Percentiles rank a stretch among this genome's conserved stretches.
These are phyloP conservation scores for Boletus vinaceobasis DNA, from an alignment of 768 basidiomycete species.

Conservation along the genomic window DNA sequence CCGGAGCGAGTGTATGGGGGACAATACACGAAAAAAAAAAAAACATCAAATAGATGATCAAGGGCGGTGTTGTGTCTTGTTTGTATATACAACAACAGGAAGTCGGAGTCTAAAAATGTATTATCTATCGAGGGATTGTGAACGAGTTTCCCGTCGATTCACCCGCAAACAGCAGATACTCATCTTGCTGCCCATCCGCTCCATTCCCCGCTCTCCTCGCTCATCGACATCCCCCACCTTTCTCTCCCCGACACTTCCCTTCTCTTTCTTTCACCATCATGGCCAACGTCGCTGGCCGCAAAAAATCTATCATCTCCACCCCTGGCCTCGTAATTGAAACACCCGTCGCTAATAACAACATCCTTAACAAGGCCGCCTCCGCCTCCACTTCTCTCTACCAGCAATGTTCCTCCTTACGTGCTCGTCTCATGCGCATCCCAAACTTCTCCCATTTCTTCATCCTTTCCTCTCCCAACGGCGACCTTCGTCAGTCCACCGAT, in stretches of 20 bases:
- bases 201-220: background rate
- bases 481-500: constrained; percentile 75
- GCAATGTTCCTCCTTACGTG: constrained; percentile 78
- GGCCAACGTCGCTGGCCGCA: constrained; percentile 61
- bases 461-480: constrained; percentile 52
- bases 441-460: constrained; percentile 70
- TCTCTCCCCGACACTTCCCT: background rate
- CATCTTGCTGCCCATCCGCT: background rate
- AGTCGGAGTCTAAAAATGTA: constrained; percentile 30
- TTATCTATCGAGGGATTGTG: constrained; percentile 25
- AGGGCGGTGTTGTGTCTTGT: constrained; percentile 18
- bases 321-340: constrained; percentile 67
- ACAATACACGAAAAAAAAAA: background rate
- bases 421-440: constrained; percentile 73
- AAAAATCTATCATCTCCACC: constrained; percentile 73
- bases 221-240: background rate
- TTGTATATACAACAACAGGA: constrained; percentile 25
- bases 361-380: constrained; percentile 89
- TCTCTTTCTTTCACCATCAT: constrained; percentile 34
- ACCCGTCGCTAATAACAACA: constrained; percentile 74
- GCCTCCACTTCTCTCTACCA: constrained; percentile 88
- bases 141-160: constrained; percentile 10
- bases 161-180: constrained; percentile 8
- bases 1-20: background rate
- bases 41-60: background rate